Conservation (phyloP, 1,284 basidiomycete species). For the Cystobasidium pallidum region DNA sequence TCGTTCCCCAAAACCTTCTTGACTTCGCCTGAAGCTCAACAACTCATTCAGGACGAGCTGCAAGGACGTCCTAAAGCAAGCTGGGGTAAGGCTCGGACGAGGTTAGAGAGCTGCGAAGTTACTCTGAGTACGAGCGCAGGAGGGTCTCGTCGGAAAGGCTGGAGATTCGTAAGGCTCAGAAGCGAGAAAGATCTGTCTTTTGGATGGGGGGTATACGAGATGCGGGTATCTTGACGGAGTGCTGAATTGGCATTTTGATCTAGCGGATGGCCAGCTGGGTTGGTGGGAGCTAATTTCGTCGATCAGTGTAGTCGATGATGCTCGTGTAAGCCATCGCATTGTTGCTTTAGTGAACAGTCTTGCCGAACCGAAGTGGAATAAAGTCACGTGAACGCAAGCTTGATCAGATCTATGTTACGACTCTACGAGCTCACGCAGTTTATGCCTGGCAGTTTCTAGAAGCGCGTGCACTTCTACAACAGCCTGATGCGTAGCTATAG, state of each 20-base stretch:
- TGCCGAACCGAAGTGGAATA: too few species aligned
- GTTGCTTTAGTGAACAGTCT: too few species aligned
- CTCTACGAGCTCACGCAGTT: too few species aligned
- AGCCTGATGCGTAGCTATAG: too few species aligned
- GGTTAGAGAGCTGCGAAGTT: slow-evolving; percentile 39
- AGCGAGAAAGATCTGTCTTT: background rate
- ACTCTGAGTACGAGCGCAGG: slow-evolving; percentile 11
- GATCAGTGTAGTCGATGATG: background rate
- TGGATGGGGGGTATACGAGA: slow-evolving; percentile 51
- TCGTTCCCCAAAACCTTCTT: slow-evolving; percentile 46
- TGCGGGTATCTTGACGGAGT: slow-evolving; percentile 28
- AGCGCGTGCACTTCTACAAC: too few species aligned
- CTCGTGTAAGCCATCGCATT: too few species aligned
- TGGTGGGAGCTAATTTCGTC: too few species aligned
- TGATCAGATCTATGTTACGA: too few species aligned
- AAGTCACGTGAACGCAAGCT: too few species aligned
- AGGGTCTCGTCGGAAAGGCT: slow-evolving; percentile 40
- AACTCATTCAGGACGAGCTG: background rate
- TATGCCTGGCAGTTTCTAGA: too few species aligned
- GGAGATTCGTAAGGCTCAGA: slow-evolving; percentile 45
- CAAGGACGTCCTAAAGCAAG: background rate
- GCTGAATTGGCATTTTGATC: background rate
- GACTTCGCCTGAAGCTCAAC: slow-evolving; percentile 31
- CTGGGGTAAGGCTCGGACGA: slow-evolving; percentile 22
- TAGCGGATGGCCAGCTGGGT: background rate